Base-by-base conservation (phyloP, 345 rosid genomes). In the Citropsis articulata region DNA sequence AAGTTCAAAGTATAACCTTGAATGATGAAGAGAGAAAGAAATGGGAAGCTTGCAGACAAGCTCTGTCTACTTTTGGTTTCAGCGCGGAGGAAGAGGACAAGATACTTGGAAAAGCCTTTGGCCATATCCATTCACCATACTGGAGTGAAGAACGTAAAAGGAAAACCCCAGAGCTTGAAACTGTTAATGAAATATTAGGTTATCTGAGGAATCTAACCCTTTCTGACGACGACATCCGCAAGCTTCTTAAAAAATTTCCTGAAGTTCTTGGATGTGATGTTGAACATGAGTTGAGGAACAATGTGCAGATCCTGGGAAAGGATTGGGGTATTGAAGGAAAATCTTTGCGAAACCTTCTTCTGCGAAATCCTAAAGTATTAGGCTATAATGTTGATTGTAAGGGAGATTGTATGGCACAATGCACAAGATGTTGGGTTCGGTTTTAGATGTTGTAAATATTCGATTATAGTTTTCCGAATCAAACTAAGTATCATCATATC, bases 371-470 rank as follows among this genome's bases (percentile, higher is more conserved):
- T 0, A 95, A 92, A 82, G 98, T 92, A 3, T 83, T 95, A 79
- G 99, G 99, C 33, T 95, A 90, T 67, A 92, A 91, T 81, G 89
- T 95, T 31, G 99, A 95, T 75, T 95, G 98, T 68, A 95, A 90
- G 84, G 99, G 99, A 77, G 98, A 95, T 81, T 95, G 99, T 74
- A 78, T 89, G 76, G 98, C 99, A 10, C 83, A 90, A 75, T 93
- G 99, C 76, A 93, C 99, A 12, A 84, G 98, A 55, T 95, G 98
- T 80, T 95, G 97, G 99, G 98, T 93, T 75, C 90, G 98, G 75
- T 91, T 93, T 83, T 93, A 90, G 83, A n/a, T 25, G 68, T 30
- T 62, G 10, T 28, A 25, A 24, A 36, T 27, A 8, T 63, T 76
- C 30, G 53, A 60, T 64, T 21, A 48, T 70, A 66, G 19, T 21